These are phyloP conservation scores for Thuidium tamariscinum DNA, from an alignment of 225 moss, liverwort and hornwort genomes.

Conservation along the genomic window DNA sequence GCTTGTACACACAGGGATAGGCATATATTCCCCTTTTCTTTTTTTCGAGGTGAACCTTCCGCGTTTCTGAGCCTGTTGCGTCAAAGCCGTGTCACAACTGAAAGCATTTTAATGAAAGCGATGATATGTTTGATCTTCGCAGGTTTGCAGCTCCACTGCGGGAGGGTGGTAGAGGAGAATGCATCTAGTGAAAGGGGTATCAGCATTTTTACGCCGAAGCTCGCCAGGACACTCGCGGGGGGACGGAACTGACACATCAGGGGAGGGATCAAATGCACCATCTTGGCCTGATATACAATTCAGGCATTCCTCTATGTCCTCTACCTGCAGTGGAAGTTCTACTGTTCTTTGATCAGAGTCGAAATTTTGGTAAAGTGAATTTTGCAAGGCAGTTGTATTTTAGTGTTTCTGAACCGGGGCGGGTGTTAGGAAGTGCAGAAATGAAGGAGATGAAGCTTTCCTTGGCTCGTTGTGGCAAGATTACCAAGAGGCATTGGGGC, in stretches of 20 bases:
- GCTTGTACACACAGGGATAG: neutral
- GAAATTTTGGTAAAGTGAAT: neutral
- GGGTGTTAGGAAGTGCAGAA: slow-evolving; percentile 16
- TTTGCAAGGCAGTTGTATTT: neutral
- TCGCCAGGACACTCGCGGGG: slow-evolving; percentile 39
- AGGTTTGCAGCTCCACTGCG: slow-evolving; percentile 44
- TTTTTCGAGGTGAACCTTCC: neutral
- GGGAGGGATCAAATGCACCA: slow-evolving; percentile 21
- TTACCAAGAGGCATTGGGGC: slow-evolving; percentile 54
- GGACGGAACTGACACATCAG: slow-evolving; percentile 30
- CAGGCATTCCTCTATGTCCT: slow-evolving; percentile 15
- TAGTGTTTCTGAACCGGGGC: neutral
- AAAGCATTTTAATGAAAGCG: neutral
- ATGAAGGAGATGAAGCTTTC: slow-evolving; percentile 70
- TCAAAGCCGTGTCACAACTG: neutral
- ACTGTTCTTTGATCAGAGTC: neutral
- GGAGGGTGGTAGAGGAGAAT: slow-evolving; percentile 51
- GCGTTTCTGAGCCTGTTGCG: neutral
- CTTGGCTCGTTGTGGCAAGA: slow-evolving; percentile 65
- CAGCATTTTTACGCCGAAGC: slow-evolving; percentile 53
- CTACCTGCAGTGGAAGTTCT: neutral
- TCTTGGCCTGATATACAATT: slow-evolving; percentile 55
- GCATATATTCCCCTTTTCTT: neutral
- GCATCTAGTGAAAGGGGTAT: slow-evolving; percentile 62
- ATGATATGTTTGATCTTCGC: neutral